Evolutionary conservation across 73 alveolate species (phyloP).

Genomic region (Symbiodinium natans): DNA sequence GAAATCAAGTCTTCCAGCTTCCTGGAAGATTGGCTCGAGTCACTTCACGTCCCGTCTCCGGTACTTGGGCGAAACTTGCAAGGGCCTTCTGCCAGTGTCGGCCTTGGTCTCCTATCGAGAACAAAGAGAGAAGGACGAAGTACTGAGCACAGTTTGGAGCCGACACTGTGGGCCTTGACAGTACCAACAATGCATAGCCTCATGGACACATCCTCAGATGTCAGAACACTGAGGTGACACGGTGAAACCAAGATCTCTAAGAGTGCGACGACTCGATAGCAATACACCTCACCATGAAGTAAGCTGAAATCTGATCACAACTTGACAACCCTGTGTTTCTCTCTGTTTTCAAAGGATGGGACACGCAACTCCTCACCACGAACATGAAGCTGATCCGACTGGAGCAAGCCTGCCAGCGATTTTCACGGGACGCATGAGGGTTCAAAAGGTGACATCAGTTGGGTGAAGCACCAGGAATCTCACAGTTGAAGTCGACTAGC

Average conservation of each 20-base stretch:
- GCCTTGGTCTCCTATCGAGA: background rate
- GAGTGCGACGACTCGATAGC: conserved; percentile 31
- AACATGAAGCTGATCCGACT: conserved; percentile 21
- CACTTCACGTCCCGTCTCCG: background rate
- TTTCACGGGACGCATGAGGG: background rate
- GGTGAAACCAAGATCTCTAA: background rate
- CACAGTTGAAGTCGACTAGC: conserved; percentile 78
- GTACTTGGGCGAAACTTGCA: background rate
- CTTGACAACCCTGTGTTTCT: background rate
- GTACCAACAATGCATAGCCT: conserved; percentile 62
- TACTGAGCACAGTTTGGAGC: background rate
- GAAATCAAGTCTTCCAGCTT: conserved; percentile 39
- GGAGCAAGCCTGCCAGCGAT: conserved; percentile 8
- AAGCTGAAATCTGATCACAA: background rate
- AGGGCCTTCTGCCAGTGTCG: background rate
- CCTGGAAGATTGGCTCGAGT: background rate
- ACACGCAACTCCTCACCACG: conserved; percentile 54
- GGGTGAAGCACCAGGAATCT: conserved; percentile 21
- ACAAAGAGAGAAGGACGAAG: background rate
- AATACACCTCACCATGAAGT: conserved; percentile 21
- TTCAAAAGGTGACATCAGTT: background rate
- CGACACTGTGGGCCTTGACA: conserved; percentile 13
- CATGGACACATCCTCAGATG: conserved; percentile 18
- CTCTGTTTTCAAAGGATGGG: background rate
- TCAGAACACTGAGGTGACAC: background rate